These are phyloP conservation scores for Salix purpurea DNA, from an alignment of 345 rosid species.

Conservation along the genomic window DNA sequence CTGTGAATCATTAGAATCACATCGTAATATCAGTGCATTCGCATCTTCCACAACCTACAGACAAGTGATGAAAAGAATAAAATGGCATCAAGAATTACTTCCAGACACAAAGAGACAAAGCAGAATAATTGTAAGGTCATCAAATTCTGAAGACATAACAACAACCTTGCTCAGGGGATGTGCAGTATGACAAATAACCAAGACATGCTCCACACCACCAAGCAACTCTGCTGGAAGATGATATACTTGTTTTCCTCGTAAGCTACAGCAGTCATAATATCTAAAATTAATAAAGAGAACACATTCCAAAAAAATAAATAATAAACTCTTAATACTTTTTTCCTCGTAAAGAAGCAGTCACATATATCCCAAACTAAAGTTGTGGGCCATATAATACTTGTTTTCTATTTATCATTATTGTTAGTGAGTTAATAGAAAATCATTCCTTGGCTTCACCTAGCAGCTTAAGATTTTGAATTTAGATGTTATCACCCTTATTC, in stretches of 20 bases:
- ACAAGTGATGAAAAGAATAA: conserved; percentile 10
- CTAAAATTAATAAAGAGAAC: not conserved
- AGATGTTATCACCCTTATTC: too few species aligned
- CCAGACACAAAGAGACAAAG: conserved; percentile 7
- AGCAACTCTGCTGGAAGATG: conserved; percentile 64
- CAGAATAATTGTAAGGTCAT: conserved; percentile 5
- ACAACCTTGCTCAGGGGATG: conserved; percentile 57
- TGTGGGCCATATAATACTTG: too few species aligned
- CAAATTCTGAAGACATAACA: not conserved
- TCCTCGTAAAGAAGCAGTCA: too few species aligned
- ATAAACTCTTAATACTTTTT: not conserved
- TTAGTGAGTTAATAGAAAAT: too few species aligned
- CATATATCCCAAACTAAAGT: too few species aligned
- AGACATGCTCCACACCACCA: conserved; percentile 64
- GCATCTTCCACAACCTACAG: conserved; percentile 79
- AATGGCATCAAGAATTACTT: conserved; percentile 10
- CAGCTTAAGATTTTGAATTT: too few species aligned
- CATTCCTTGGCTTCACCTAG: too few species aligned
- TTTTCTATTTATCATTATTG: too few species aligned
- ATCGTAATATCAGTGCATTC: conserved; percentile 63
- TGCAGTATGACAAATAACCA: conserved; percentile 68
- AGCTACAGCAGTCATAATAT: conserved; percentile 37
- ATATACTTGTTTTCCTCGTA: conserved; percentile 77
- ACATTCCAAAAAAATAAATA: not conserved
- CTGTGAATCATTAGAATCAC: conserved; percentile 65